These are phyloP conservation scores for Quercus ilex DNA, from an alignment of 306 rosid species.

Conservation along the genomic window DNA sequence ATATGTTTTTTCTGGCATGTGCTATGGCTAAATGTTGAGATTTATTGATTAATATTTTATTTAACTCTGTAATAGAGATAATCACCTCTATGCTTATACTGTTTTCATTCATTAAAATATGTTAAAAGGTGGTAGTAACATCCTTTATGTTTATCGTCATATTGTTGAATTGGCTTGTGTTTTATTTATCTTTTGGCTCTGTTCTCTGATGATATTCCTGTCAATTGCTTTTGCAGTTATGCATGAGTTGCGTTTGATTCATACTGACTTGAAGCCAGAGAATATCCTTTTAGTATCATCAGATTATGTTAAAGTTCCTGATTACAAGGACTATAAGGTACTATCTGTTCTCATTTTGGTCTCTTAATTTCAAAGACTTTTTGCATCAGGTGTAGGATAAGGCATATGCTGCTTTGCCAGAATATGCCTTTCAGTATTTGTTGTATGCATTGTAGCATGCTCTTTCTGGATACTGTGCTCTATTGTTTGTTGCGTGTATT, in stretches of 20 bases:
- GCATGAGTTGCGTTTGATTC: constrained; percentile 84
- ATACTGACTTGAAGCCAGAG: constrained; percentile 95
- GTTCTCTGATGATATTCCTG: background rate
- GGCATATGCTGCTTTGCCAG: background rate
- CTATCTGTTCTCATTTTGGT: background rate
- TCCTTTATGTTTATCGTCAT: background rate
- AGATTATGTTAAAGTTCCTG: constrained; percentile 74
- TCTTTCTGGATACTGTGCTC: background rate
- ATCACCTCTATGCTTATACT: too few relatives aligned
- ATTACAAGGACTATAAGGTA: constrained; percentile 58
- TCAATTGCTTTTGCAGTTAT: constrained; percentile 57
- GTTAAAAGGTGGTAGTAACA: background rate
- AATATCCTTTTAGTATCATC: constrained; percentile 69
- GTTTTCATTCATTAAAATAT: background rate
- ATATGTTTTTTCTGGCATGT: background rate
- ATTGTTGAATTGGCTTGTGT: background rate
- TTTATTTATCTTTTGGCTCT: background rate
- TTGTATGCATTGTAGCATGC: background rate
- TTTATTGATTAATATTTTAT: background rate
- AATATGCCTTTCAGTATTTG: background rate
- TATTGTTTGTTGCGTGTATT: background rate
- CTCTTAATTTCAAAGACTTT: background rate
- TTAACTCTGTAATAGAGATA: background rate
- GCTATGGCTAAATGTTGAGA: background rate
- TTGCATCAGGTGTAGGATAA: too few relatives aligned